Evolutionary conservation across 2,329 filamentous ascomycete genomes (phyloP), one percentile per base, ranked within the genome.

Genomic region (Colletotrichum camelliae): DNA sequence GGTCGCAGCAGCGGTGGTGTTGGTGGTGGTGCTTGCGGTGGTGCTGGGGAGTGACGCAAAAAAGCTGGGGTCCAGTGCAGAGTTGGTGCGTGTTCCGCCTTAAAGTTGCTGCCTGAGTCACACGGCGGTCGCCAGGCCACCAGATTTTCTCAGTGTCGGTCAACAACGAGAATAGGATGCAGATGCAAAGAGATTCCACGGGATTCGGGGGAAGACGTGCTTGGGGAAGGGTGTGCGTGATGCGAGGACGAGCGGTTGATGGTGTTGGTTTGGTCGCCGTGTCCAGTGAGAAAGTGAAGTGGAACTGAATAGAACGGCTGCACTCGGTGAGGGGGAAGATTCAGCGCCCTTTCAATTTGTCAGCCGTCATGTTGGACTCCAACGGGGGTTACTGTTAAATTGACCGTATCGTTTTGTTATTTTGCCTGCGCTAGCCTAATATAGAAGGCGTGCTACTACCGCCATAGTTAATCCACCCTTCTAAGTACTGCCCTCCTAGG

Each of bases 51-150:
- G 70, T 76, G 74, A 76, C 74, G 65, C 65, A 74, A 76, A 70
- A 29, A 64, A 48, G 57, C 74, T 77, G 74, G 71, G 67, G 75
- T 70, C 68, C 35, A 60, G 69, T 61, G 72, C 15, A 69, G 74
- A 76, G 75, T 78, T 78, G 75, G 71, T 77, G 79, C 78, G 43
- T 77, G 79, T 79, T 77, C 76, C 77, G 78, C 70, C 71, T 78
- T 39, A 52, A 76, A 77, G 73, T 83, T 82, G 82, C 79, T 84
- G 83, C 83, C 83, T 85, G 81, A 84, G 83, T 83, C 58, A 67
- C 37, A 70, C 58, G 60, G 21, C 39, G 52, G 60, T 75, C 37
- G 70, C 39, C 61, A 71, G 35, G 57, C 60, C 66, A 70, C 48
- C 66, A 70, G 52, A 18, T 66, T 39, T 29, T 67, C 27, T 65